Evolutionary conservation across 2,329 filamentous ascomycete genomes (phyloP).

Genomic region (Exophiala dermatitidis): DNA sequence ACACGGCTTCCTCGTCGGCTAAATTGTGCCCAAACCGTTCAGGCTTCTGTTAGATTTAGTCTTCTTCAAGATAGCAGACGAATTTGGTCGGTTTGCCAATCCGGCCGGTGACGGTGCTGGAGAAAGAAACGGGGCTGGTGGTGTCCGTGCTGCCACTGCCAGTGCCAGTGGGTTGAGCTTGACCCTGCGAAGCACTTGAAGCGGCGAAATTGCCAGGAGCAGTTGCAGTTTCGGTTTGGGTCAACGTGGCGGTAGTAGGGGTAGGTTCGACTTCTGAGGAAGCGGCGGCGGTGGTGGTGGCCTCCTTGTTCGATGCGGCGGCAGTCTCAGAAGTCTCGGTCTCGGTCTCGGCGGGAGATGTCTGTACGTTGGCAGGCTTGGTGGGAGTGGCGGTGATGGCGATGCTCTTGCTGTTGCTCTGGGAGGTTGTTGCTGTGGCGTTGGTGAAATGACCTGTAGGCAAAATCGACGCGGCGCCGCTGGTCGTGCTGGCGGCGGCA

Average conservation of each 20-base stretch:
- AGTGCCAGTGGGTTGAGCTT: too few relatives aligned
- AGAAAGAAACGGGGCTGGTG: slow-evolving; percentile 17
- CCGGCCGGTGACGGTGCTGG: slow-evolving; percentile 20
- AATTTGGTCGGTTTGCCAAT: slow-evolving; percentile 22
- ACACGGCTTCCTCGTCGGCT: not conserved
- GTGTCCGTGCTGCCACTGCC: not conserved
- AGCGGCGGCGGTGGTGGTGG: not conserved
- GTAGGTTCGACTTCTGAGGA: not conserved
- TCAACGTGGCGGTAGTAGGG: not conserved
- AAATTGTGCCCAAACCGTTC: not conserved
- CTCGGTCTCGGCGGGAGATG: not conserved
- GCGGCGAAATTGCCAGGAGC: too few relatives aligned
- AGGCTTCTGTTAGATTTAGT: not conserved
- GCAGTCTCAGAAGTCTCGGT: not conserved
- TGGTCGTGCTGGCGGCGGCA: not conserved
- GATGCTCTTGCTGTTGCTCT: not conserved
- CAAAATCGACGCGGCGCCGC: not conserved
- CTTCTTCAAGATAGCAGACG: slow-evolving; percentile 17
- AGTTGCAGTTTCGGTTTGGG: not conserved
- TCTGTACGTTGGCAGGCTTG: slow-evolving; percentile 10
- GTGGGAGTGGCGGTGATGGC: slow-evolving; percentile 19
- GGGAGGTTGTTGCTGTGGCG: slow-evolving; percentile 12
- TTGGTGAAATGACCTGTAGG: slow-evolving; percentile 28
- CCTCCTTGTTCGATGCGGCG: too few relatives aligned
- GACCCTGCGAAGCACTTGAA: too few relatives aligned